Evolutionary conservation across 169 alveolate genomes (phyloP), one percentile per base, ranked within the genome.

Genomic region (Cryptosporidium baileyi): DNA sequence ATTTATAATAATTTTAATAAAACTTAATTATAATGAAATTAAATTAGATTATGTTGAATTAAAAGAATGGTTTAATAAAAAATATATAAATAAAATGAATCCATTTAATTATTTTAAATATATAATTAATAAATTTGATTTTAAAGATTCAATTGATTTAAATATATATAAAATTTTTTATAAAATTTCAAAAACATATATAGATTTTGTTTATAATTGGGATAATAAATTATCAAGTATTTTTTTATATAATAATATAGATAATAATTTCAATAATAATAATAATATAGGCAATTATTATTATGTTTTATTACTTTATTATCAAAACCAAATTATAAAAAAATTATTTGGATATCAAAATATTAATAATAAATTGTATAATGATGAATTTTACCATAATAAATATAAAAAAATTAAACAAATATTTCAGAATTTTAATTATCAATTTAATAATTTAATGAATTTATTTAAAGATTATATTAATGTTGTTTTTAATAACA

Each of bases 41-140:
- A 9, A 7, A 22, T 32, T 32, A 30, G n/a, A 30, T 34, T 4
- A 63, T 28, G 8, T 47, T 0, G 22, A 41, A 7, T 32, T 65
- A 8, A 45, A 22, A 15, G 81, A 65, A n/a, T 65, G 81, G 81
- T 44, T 65, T 24, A 51, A 65, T 51, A 30, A 49, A 0, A 15
- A n/a, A n/a, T n/a, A n/a, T n/a, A n/a, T n/a, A n/a, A n/a, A n/a
- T n/a, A n/a, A n/a, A n/a, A n/a, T n/a, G n/a, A n/a, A n/a, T n/a
- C n/a, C n/a, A n/a, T n/a, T n/a, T n/a, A n/a, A n/a, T n/a, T n/a
- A n/a, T n/a, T n/a, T n/a, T n/a, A n/a, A n/a, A n/a, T n/a, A n/a
- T n/a, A n/a, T n/a, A n/a, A n/a, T n/a, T n/a, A n/a, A n/a, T n/a
- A n/a, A n/a, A n/a, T n/a, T n/a, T n/a, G n/a, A n/a, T n/a, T n/a